Evolutionary conservation across 1,139 yeast species (phyloP).

Genomic region (Hyphopichia wangnamkhiaoensis): DNA sequence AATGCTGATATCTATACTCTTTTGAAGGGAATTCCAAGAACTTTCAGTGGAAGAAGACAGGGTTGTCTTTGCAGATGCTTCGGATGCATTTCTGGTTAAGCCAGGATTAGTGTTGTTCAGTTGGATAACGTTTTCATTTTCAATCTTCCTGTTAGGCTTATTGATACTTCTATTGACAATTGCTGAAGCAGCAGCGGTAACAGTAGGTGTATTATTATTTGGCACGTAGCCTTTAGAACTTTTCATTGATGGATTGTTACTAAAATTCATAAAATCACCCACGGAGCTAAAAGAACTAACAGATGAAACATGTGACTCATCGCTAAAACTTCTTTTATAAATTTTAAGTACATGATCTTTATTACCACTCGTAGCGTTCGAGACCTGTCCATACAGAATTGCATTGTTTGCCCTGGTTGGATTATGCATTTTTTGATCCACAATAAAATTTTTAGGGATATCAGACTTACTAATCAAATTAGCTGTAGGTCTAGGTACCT

Average conservation of each 20-base stretch:
- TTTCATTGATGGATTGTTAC: slow-evolving; percentile 3
- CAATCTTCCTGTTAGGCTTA: no score
- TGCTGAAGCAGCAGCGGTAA: no score
- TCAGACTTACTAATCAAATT: slow-evolving; percentile 1
- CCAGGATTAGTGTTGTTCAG: no score
- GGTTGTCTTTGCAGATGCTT: slow-evolving; percentile 2
- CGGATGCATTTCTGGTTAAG: slow-evolving; percentile 1
- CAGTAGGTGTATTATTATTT: no score
- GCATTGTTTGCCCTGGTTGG: background rate
- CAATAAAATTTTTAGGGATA: background rate
- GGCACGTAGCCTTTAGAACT: no score
- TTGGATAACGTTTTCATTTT: no score
- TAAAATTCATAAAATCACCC: slow-evolving; percentile 31
- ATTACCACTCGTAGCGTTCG: background rate
- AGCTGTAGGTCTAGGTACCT: slow-evolving; percentile 4
- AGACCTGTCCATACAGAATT: background rate
- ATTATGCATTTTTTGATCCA: background rate
- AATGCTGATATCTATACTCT: slow-evolving; percentile 30
- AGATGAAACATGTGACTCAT: slow-evolving; percentile 40
- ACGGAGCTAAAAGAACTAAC: slow-evolving; percentile 41
- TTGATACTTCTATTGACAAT: no score
- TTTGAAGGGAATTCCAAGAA: slow-evolving; percentile 41
- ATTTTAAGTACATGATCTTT: slow-evolving; percentile 14
- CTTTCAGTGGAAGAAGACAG: slow-evolving; percentile 4
- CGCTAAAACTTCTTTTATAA: slow-evolving; percentile 37